Evolutionary conservation across 331 rosid species (phyloP).

Genomic region (Saraca asoca): DNA sequence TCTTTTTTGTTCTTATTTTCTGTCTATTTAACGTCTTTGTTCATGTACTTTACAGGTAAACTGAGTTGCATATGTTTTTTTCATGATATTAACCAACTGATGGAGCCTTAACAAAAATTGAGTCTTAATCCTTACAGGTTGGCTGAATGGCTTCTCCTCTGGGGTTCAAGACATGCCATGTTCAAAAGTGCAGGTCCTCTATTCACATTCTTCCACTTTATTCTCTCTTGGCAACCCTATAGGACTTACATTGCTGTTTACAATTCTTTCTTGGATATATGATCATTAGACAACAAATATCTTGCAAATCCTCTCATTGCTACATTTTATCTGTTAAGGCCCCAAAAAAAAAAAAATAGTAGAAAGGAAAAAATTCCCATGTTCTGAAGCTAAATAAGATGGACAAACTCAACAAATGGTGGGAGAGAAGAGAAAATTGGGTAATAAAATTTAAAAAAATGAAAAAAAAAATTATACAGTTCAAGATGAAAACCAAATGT

Average conservation of each 20-base stretch:
- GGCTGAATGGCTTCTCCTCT: constrained; percentile 27
- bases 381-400: constrained; percentile 12
- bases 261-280: constrained; percentile 17
- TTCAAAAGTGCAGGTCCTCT: constrained; percentile 19
- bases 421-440: too few relatives aligned
- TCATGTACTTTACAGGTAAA: constrained; percentile 43
- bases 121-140: constrained; percentile 41
- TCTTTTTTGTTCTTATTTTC: constrained; percentile 25
- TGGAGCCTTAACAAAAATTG: constrained; percentile 1
- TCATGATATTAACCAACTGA: constrained; percentile 24
- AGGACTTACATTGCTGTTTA: neutral
- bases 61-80: constrained; percentile 38
- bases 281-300: constrained; percentile 23
- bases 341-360: neutral
- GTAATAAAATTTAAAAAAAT: too few relatives aligned
- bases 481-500: too few relatives aligned
- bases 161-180: constrained; percentile 21
- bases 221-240: constrained; percentile 6
- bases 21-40: constrained; percentile 20
- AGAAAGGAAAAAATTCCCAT: neutral
- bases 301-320: constrained; percentile 8
- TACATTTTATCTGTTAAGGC: constrained; percentile 23
- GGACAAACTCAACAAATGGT: neutral
- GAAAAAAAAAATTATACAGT: too few relatives aligned
- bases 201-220: constrained; percentile 27